Percentiles rank a stretch among this genome's conserved stretches.
These are phyloP conservation scores for Hypoxylon sp. DNA, from an alignment of 2,329 filamentous ascomycete genomes.

Conservation along the genomic window DNA sequence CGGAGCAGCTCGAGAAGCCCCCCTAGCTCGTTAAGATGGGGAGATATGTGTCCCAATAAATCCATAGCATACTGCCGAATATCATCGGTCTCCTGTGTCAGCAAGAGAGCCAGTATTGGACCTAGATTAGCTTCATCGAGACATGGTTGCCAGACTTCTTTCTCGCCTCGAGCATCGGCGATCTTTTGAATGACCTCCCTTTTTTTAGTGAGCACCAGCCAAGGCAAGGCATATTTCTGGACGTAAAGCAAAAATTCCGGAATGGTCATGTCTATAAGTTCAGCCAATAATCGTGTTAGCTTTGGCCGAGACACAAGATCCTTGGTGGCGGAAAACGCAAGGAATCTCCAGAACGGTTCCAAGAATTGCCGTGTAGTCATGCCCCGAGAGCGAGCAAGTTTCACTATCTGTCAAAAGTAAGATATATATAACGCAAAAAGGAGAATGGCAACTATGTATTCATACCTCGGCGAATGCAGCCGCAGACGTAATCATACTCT, in stretches of 20 bases:
- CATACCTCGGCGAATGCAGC: constrained; percentile 85
- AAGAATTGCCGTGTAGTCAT: constrained; percentile 79
- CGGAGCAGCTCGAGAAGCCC: constrained; percentile 79
- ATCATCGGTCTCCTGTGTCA: constrained; percentile 70
- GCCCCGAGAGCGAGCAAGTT: constrained; percentile 76
- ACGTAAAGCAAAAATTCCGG: constrained; percentile 81
- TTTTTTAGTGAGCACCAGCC: constrained; percentile 84
- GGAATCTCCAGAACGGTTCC: constrained; percentile 87
- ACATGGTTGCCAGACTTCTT: constrained; percentile 70
- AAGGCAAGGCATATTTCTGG: constrained; percentile 86
- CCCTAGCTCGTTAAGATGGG: constrained; percentile 77
- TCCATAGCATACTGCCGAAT: constrained; percentile 77
- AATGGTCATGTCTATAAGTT: constrained; percentile 82
- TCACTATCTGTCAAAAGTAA: constrained; percentile 65
- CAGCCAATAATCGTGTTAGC: constrained; percentile 83
- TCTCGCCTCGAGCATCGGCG: constrained; percentile 80
- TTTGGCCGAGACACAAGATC: constrained; percentile 87
- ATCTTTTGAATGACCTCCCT: constrained; percentile 85
- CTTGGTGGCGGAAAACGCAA: constrained; percentile 86
- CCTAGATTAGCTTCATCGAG: constrained; percentile 71
- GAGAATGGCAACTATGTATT: not conserved
- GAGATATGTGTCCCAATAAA: constrained; percentile 76
- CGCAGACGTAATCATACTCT: constrained; percentile 83
- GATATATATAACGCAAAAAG: constrained; percentile 10
- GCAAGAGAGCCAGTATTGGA: constrained; percentile 70